Conservation (phyloP, 345 rosid species). For the Citrus australasica region DNA sequence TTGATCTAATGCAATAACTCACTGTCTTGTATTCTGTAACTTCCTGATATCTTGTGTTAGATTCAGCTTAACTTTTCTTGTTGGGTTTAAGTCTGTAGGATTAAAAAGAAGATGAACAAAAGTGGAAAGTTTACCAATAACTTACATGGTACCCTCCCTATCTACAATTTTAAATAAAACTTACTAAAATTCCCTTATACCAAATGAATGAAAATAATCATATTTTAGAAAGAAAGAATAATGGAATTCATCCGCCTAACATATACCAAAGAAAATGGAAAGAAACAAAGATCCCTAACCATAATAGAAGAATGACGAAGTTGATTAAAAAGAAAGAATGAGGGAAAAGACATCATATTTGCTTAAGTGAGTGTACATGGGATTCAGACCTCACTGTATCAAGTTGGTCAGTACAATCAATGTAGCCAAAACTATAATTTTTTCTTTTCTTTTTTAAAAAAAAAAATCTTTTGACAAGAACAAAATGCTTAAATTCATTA, state of each 20-base stretch:
- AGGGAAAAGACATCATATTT: not conserved
- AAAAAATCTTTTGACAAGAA: too few relatives aligned
- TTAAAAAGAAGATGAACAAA: not conserved
- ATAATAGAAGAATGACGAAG: not conserved
- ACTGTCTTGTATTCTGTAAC: not conserved
- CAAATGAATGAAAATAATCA: not conserved
- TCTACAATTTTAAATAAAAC: not conserved
- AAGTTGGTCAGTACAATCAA: not conserved
- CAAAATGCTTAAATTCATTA: too few relatives aligned
- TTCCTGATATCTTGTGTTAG: not conserved
- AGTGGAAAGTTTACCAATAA: not conserved
- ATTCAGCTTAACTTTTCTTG: not conserved
- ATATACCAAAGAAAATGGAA: not conserved
- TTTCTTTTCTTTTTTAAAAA: too few relatives aligned
- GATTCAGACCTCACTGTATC: not conserved
- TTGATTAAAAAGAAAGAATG: not conserved
- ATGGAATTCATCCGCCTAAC: too few relatives aligned
- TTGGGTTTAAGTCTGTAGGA: not conserved
- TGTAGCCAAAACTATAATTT: not conserved
- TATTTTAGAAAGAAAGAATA: not conserved
- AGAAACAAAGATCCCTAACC: not conserved
- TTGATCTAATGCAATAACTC: not conserved
- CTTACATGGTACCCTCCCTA: not conserved
- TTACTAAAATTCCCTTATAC: too few relatives aligned
- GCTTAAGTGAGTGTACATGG: not conserved